Evolutionary conservation across 306 rosid genomes (phyloP).

Genomic region (Cajanus cajan): DNA sequence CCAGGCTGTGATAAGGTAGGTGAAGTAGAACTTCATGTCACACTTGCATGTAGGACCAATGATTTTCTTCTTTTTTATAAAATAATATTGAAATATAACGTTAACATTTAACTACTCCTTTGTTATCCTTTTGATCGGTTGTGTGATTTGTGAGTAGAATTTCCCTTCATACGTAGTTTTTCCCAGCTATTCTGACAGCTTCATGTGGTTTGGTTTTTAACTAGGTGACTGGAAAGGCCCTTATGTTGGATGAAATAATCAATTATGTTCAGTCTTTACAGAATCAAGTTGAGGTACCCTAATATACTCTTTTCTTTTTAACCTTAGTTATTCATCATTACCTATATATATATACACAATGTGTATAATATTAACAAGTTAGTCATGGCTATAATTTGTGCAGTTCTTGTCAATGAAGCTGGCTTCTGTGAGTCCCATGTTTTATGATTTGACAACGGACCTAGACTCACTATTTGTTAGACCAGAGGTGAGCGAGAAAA

Average conservation of each 20-base stretch:
- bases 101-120: not conserved
- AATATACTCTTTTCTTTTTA: not conserved
- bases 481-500: conserved; percentile 56
- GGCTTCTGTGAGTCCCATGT: conserved; percentile 65
- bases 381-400: not conserved
- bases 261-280: conserved; percentile 97
- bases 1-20: conserved; percentile 99
- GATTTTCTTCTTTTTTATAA: not conserved
- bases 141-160: not conserved
- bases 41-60: conserved; percentile 25
- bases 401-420: conserved; percentile 93
- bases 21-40: conserved; percentile 47
- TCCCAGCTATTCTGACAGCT: conserved; percentile 34
- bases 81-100: not conserved
- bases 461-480: conserved; percentile 45
- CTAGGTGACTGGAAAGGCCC: conserved; percentile 90
- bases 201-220: conserved; percentile 45
- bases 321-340: not conserved
- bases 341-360: not conserved
- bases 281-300: conserved; percentile 89
- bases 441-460: conserved; percentile 63
- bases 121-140: not conserved
- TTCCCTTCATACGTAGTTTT: not conserved
- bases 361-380: not conserved
- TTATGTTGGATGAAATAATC: conserved; percentile 92